Evolutionary conservation across 1,284 basidiomycete species (phyloP).

Genomic region (Naganishia albida): DNA sequence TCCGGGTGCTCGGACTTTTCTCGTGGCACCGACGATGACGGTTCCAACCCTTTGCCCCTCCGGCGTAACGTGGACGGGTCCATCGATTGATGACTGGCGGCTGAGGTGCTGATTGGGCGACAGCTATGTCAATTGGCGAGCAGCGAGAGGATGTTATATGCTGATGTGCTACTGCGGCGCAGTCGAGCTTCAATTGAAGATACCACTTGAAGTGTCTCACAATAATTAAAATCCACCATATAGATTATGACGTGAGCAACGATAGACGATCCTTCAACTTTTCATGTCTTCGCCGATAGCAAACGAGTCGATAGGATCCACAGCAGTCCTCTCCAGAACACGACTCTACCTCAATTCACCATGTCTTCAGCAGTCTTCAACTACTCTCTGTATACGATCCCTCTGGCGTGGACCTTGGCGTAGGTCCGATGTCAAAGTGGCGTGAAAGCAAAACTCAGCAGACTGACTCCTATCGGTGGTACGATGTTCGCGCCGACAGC

Average conservation of each 20-base stretch:
- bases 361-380: slow-evolving; percentile 3
- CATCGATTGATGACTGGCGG: not conserved
- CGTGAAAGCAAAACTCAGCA: not conserved
- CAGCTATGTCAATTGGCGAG: not conserved
- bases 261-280: too few species aligned
- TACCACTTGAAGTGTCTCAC: not conserved
- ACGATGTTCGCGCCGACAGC: not conserved
- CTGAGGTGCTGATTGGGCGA: not conserved
- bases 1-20: not conserved
- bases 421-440: not conserved
- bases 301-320: too few species aligned
- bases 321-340: too few species aligned
- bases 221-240: too few species aligned
- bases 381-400: slow-evolving; percentile 22
- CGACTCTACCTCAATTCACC: too few species aligned
- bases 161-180: not conserved
- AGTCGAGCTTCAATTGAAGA: not conserved
- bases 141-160: not conserved
- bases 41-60: not conserved
- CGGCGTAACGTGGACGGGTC: not conserved
- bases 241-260: not conserved
- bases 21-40: not conserved
- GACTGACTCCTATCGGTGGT: not conserved
- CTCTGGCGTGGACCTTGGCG: slow-evolving; percentile 17
- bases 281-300: too few species aligned